Percentiles rank a stretch among this genome's conserved stretches.
phyloP scores from a whole-genome alignment of 495 filamentous ascomycete species.

The Xylona heveae region DNA sequence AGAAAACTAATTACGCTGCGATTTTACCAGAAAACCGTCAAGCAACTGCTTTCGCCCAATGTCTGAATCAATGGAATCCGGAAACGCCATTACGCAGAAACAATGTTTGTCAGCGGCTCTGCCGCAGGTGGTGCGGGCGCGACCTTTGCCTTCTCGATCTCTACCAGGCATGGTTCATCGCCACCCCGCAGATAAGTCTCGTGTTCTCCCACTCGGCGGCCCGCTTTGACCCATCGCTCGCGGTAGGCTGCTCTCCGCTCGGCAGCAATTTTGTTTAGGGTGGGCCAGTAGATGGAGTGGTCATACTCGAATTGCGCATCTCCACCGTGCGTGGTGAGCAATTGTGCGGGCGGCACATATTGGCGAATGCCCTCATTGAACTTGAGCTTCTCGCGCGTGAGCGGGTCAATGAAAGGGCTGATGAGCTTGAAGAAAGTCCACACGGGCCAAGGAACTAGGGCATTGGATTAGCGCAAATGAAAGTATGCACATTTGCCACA shows the following conservation, averaged over 20 bases:
- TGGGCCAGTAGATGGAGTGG: constrained; percentile 75
- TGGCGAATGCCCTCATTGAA: constrained; percentile 75
- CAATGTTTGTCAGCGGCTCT: no score
- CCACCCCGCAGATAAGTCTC: constrained; percentile 63
- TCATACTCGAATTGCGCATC: constrained; percentile 68
- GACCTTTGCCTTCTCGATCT: constrained; percentile 5
- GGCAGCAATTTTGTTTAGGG: constrained; percentile 43
- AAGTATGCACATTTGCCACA: constrained; percentile 1
- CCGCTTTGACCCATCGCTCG: constrained; percentile 56
- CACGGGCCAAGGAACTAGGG: constrained; percentile 66
- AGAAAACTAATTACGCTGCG: no score
- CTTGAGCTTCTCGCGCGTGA: constrained; percentile 77
- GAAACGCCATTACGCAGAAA: no score
- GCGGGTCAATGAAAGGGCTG: constrained; percentile 84
- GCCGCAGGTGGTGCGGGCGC: no score
- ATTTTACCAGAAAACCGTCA: no score
- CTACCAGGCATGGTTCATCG: constrained; percentile 17
- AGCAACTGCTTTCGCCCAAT: no score
- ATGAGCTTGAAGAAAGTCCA: constrained; percentile 87
- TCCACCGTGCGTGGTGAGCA: constrained; percentile 49
- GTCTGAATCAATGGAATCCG: no score
- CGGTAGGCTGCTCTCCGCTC: constrained; percentile 32
- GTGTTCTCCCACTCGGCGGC: constrained; percentile 60
- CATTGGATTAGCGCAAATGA: constrained; percentile 1
- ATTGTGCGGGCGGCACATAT: constrained; percentile 55